phyloP scores from a whole-genome alignment of 306 rosid species.

The Erythrophleum fordii region DNA sequence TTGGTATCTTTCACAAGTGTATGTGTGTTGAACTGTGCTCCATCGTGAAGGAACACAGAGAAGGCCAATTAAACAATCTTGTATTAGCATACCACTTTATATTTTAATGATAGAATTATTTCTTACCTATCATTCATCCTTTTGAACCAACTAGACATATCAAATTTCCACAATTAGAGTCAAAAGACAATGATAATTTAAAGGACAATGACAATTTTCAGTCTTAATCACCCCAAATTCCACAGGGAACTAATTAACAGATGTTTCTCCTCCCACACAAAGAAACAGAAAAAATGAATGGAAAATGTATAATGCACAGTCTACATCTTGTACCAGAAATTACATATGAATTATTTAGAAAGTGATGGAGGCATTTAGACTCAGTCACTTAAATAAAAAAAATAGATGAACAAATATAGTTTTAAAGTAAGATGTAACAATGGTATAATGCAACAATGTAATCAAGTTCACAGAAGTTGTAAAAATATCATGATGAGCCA shows the following conservation, averaged over 20 bases:
- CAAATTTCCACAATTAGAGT: not conserved
- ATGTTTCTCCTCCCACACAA: not conserved
- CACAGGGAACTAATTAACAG: not conserved
- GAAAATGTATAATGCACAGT: not conserved
- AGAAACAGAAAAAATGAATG: not conserved
- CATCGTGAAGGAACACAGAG: too few relatives aligned
- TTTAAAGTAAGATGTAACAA: not conserved
- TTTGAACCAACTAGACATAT: not conserved
- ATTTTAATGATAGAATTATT: not conserved
- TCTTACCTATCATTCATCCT: conserved; percentile 16
- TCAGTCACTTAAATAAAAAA: too few relatives aligned
- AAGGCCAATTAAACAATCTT: not conserved
- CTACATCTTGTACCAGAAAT: not conserved
- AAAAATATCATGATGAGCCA: not conserved
- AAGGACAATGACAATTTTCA: conserved; percentile 7
- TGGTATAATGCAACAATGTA: not conserved
- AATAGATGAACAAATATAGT: not conserved
- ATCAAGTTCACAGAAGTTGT: not conserved
- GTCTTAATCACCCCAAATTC: not conserved
- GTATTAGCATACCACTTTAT: not conserved
- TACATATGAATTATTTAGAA: not conserved
- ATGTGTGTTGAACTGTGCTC: too few relatives aligned
- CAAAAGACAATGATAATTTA: conserved; percentile 6
- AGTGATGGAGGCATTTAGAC: not conserved
- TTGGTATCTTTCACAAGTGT: too few relatives aligned